phyloP scores from a whole-genome alignment of 768 basidiomycete genomes.

The Boletales sp. region DNA sequence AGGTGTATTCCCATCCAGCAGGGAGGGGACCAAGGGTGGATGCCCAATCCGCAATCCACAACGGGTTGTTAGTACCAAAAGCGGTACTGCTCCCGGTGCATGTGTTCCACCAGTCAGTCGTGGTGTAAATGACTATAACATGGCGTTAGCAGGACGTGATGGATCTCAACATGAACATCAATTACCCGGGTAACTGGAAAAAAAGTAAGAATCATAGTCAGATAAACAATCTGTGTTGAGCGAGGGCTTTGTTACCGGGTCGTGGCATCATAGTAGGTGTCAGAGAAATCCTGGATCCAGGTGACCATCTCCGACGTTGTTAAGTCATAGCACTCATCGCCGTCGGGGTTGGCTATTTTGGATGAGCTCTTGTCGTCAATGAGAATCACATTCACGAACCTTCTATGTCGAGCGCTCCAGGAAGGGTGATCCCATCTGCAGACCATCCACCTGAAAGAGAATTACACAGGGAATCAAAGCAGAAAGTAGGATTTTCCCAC shows the following conservation, averaged over 20 bases:
- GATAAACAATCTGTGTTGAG: neutral
- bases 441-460: conserved; percentile 46
- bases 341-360: conserved; percentile 46
- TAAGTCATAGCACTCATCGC: conserved; percentile 53
- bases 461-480: neutral
- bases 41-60: conserved; percentile 59
- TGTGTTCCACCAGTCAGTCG: conserved; percentile 63
- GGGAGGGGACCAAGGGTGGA: conserved; percentile 52
- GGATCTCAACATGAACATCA: neutral
- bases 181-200: conserved; percentile 39
- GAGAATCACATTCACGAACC: conserved; percentile 32
- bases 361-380: neutral
- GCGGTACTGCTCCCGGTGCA: conserved; percentile 58
- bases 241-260: conserved; percentile 35
- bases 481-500: conserved; percentile 19
- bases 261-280: conserved; percentile 50
- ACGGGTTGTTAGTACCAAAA: conserved; percentile 49
- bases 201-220: neutral
- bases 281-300: conserved; percentile 61
- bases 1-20: conserved; percentile 52
- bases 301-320: conserved; percentile 53
- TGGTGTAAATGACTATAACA: conserved; percentile 53
- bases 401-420: conserved; percentile 63
- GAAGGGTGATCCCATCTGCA: conserved; percentile 55
- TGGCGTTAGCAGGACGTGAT: neutral